Evolutionary conservation across 2,329 filamentous ascomycete species (phyloP).

Genomic region (Trichoderma sp.): DNA sequence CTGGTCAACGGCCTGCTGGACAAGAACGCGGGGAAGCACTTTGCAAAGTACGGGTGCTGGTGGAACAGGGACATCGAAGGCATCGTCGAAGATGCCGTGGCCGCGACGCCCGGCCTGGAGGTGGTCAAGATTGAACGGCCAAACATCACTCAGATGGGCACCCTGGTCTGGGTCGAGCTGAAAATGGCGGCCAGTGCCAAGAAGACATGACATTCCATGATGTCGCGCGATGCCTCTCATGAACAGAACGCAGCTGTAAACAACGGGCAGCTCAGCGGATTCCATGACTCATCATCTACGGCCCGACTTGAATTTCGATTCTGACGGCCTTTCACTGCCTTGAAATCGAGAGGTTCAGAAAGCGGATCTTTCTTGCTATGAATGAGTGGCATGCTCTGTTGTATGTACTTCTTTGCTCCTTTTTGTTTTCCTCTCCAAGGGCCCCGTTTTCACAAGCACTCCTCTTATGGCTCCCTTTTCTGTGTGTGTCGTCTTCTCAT

Average conservation of each 20-base stretch:
- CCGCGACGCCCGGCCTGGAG: slow-evolving; percentile 56
- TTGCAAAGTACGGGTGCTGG: slow-evolving; percentile 65
- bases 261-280: neutral
- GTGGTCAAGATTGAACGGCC: slow-evolving; percentile 58
- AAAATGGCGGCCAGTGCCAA: slow-evolving; percentile 41
- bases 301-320: neutral
- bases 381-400: slow-evolving; percentile 30
- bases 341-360: neutral
- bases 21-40: slow-evolving; percentile 57
- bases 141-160: slow-evolving; percentile 57
- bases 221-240: neutral
- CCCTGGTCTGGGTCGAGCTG: slow-evolving; percentile 61
- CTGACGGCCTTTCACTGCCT: neutral
- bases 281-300: neutral
- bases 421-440: neutral
- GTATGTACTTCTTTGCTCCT: slow-evolving; percentile 18
- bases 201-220: neutral
- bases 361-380: slow-evolving; percentile 17
- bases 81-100: slow-evolving; percentile 55
- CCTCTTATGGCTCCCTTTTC: slow-evolving; percentile 10
- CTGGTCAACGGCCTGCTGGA: slow-evolving; percentile 61
- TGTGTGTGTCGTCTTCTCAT: slow-evolving; percentile 6
- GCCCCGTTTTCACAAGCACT: slow-evolving; percentile 16
- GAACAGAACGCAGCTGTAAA: neutral
- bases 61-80: slow-evolving; percentile 66